Base-by-base conservation (phyloP, 2,329 filamentous ascomycete genomes). In the Fusarium chlamydosporum region DNA sequence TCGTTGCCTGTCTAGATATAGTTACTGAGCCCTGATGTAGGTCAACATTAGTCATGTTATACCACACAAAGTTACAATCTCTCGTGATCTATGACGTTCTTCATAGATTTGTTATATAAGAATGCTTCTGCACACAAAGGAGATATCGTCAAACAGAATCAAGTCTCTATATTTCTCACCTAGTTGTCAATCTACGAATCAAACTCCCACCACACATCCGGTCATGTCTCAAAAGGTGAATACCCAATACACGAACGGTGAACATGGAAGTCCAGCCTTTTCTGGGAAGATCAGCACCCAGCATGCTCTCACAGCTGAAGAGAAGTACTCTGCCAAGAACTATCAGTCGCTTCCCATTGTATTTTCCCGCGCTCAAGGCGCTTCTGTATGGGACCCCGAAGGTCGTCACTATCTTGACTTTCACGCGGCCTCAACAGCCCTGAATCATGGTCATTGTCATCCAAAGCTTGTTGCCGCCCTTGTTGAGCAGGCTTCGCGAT, bases 381-480 rank as follows among this genome's bases (percentile, higher is more conserved):
- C 34, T 7, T 50, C 46, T 8, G 46, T 50, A 9, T 50, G 46
- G 46, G 46, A 50, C 4, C 33, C 46, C 8, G 46, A 50, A 29
- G 46, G 46, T 3, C 46, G 46, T 50, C 46, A 50, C 46, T 50
- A 50, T 27, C 33, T 50, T 2, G 46, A 50, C 46, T 50, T 50
- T 10, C 46, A 50, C 33, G 20, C 46, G 12, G 46, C 46, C 33
- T 50, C 46, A 10, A 50, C 46, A 16, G 46, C 46, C 15, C 33
- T 50, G 15, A 50, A 50, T 16, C 46, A 50, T 9, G 46, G 46
- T 3, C 46, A 50, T 9, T 50, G 46, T 26, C 46, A 50, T 16
- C 46, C 46, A 7, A 50, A 50, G 23, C 46, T 50, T 9, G 46
- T 50, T 4, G 33, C 46, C 13, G 23, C 46, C 6, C 33, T 50